Evolutionary conservation across 2,329 filamentous ascomycete genomes (phyloP).

Genomic region (Penicillium glabrum): DNA sequence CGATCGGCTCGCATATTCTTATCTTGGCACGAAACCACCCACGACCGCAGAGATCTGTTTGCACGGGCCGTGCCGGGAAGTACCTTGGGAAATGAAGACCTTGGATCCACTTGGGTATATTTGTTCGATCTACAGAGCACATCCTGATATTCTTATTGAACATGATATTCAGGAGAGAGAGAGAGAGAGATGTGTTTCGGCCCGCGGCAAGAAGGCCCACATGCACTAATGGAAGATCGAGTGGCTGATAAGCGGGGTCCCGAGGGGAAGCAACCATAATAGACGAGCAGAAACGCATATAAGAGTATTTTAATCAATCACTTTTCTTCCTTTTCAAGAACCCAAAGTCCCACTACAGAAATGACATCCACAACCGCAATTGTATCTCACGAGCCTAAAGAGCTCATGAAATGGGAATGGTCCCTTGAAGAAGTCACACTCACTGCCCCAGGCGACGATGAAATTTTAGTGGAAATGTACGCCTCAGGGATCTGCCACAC

Average conservation of each 20-base stretch:
- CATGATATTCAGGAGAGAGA: neutral
- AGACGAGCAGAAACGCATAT: neutral
- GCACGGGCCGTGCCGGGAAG: neutral
- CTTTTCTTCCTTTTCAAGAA: neutral
- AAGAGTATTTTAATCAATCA: neutral
- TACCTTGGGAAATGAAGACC: neutral
- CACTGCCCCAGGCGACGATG: conserved; percentile 3
- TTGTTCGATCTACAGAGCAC: too few relatives aligned
- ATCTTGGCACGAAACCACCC: neutral
- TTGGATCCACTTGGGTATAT: neutral
- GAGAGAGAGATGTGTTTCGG: neutral
- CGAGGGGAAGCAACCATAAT: neutral
- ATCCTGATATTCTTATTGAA: too few relatives aligned
- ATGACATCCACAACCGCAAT: conserved; percentile 5
- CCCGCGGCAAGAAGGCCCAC: neutral
- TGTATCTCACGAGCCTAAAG: neutral
- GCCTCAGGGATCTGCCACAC: conserved; percentile 21
- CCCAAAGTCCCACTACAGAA: neutral
- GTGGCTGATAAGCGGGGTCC: neutral
- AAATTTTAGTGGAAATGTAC: conserved; percentile 16
- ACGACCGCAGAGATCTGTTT: neutral
- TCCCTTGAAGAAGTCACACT: conserved; percentile 4
- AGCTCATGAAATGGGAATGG: conserved; percentile 5
- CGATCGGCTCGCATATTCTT: too few relatives aligned
- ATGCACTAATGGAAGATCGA: neutral